Conservation (phyloP, 306 rosid genomes). For the Trifolium pratense region DNA sequence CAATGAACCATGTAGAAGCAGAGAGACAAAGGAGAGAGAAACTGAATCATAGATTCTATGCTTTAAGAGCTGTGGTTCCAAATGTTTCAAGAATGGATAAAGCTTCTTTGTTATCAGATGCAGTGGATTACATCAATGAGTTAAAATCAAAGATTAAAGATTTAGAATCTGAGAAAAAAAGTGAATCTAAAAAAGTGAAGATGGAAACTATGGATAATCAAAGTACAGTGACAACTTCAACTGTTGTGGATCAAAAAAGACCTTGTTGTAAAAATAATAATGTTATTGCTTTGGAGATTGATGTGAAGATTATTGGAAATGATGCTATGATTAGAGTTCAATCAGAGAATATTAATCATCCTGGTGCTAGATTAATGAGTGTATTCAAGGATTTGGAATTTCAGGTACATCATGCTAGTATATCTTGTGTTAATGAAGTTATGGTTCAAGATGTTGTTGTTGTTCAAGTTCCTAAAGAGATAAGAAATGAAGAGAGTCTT, state of each 20-base stretch:
- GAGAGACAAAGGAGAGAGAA: slow-evolving; percentile 92
- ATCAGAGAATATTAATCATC: slow-evolving; percentile 66
- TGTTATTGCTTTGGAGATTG: slow-evolving; percentile 55
- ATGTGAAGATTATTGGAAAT: slow-evolving; percentile 65
- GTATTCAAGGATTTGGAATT: slow-evolving; percentile 70
- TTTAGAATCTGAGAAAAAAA: slow-evolving; percentile 48
- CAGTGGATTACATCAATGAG: slow-evolving; percentile 77
- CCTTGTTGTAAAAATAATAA: no score
- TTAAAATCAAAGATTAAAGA: slow-evolving; percentile 68
- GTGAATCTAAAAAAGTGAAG: slow-evolving; percentile 50
- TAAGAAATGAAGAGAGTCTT: slow-evolving; percentile 54
- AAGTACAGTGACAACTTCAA: slow-evolving; percentile 64
- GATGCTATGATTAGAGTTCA: slow-evolving; percentile 89
- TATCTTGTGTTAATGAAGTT: slow-evolving; percentile 67
- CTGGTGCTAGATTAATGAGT: slow-evolving; percentile 69
- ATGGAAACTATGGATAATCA: slow-evolving; percentile 59
- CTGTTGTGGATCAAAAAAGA: slow-evolving; percentile 58
- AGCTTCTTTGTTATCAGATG: slow-evolving; percentile 81
- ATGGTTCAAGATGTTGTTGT: slow-evolving; percentile 87
- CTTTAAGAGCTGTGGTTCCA: slow-evolving; percentile 81
- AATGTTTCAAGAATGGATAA: slow-evolving; percentile 97
- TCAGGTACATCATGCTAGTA: slow-evolving; percentile 73
- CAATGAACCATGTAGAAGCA: slow-evolving; percentile 84
- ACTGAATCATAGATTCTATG: slow-evolving; percentile 86
- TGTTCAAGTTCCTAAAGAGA: slow-evolving; percentile 52